These are phyloP conservation scores for Gryganskiella cystojenkinii DNA, from an alignment of 192 early-diverging fungal species.

Conservation along the genomic window DNA sequence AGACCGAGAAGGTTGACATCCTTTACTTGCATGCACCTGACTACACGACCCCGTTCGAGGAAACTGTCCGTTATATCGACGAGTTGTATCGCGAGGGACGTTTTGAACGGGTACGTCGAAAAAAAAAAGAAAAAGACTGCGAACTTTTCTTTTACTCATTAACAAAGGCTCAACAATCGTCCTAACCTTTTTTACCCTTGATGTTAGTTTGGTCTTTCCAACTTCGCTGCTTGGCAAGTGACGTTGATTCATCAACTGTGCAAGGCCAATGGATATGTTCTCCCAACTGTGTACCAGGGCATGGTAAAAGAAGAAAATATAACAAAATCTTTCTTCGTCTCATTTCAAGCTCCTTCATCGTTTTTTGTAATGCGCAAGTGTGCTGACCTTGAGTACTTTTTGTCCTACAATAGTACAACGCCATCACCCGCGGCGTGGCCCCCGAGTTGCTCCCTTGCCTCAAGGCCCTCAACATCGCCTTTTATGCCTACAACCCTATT, in stretches of 20 bases:
- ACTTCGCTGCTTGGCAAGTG: slow-evolving; percentile 23
- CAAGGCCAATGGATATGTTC: slow-evolving; percentile 24
- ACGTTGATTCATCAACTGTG: slow-evolving; percentile 22
- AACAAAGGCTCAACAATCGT: too few relatives aligned
- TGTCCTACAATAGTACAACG: slow-evolving; percentile 46
- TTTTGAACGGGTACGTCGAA: slow-evolving; percentile 41
- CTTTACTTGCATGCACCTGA: slow-evolving; percentile 72
- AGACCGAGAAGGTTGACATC: slow-evolving; percentile 58
- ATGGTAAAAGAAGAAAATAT: slow-evolving; percentile 11
- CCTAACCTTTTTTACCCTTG: too few relatives aligned
- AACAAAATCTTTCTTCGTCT: background rate
- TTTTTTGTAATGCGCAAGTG: background rate
- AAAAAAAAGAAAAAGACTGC: too few relatives aligned
- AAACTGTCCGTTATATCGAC: slow-evolving; percentile 59
- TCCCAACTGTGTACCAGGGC: slow-evolving; percentile 36
- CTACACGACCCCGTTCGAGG: slow-evolving; percentile 57
- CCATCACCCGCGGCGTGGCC: slow-evolving; percentile 46
- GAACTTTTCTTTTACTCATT: too few relatives aligned
- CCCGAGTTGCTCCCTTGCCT: slow-evolving; percentile 66
- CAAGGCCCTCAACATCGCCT: slow-evolving; percentile 58
- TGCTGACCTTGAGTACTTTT: too few relatives aligned
- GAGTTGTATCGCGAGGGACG: slow-evolving; percentile 61
- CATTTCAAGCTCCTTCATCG: background rate
- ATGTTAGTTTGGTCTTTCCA: slow-evolving; percentile 29
- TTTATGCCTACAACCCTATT: slow-evolving; percentile 73